Base-by-base conservation (phyloP, 192 early-diverging fungal species). In the Chytriomyces sp. region DNA sequence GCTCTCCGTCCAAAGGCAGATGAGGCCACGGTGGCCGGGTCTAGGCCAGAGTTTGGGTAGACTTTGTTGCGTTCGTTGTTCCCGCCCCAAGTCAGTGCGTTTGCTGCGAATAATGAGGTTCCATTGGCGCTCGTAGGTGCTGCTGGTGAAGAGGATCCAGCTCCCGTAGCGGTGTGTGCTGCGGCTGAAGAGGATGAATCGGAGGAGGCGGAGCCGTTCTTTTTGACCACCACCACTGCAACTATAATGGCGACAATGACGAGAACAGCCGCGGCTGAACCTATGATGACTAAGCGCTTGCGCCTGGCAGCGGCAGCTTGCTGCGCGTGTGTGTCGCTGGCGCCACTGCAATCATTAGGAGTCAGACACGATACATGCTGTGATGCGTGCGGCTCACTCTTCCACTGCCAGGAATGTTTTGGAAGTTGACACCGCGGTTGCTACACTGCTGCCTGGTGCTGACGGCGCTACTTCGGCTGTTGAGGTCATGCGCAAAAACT, bases 11-110 rank as follows among this genome's bases (percentile, higher is more conserved):
- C 61, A 33, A 73, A 65, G 10, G 34, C 14, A 5, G 10, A 17
- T 17, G 32, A 19, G 7, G 19, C n/a, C 2, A 70, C 68, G 31
- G 60, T 10, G 33, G 17, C 33, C 14, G 52, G 68, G 14, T 22
- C n/a, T 12, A 73, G 22, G 60, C 61, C 52, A 14, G 72, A 33
- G 40, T 38, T 65, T 3, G 72, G 34, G 31, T 52, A 64, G n/a
- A 65, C 63, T 32, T 58, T 54, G 55, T 28, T 59, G 1, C 53
- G 19, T 26, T 12, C 6, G 54, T 58, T 57, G 67, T 37, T 33
- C n/a, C 52, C 52, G 52, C 67, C 55, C 67, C 67, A 69, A 3
- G 55, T 54, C 61, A 34, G 31, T 14, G 12, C 28, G 12, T 12
- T 22, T 28, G 1, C 2, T 10, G 10, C 44, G 10, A 10, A 49